Evolutionary conservation across 768 basidiomycete species (phyloP).

Genomic region (Pisolithus sp.): DNA sequence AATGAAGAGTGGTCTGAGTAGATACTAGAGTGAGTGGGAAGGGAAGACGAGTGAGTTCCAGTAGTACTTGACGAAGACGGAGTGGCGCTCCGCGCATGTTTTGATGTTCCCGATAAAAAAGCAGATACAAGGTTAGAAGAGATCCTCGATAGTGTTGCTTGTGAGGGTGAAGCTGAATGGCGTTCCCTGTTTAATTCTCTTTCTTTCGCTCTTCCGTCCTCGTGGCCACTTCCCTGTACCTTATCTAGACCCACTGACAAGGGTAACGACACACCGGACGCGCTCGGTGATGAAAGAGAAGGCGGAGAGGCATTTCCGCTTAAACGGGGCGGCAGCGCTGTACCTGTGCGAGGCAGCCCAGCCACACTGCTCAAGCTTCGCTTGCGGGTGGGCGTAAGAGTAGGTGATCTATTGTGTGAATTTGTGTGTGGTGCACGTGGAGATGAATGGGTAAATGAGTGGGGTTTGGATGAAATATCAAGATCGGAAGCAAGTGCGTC

Average conservation of each 20-base stretch:
- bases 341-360: constrained; percentile 3
- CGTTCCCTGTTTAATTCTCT: not conserved
- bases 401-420: constrained; percentile 7
- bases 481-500: constrained; percentile 33
- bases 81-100: not conserved
- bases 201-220: not conserved
- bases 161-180: constrained; percentile 9
- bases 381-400: not conserved
- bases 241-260: not conserved
- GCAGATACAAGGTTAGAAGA: constrained; percentile 49
- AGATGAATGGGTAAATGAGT: constrained; percentile 4
- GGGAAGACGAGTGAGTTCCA: constrained; percentile 17
- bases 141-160: constrained; percentile 38
- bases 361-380: constrained; percentile 8
- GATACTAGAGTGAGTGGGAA: constrained; percentile 11
- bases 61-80: not conserved
- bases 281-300: constrained; percentile 9
- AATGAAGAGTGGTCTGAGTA: constrained; percentile 4
- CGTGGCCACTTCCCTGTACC: not conserved
- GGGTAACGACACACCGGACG: constrained; percentile 2
- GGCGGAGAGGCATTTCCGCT: constrained; percentile 15
- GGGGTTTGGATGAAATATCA: not conserved
- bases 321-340: constrained; percentile 17
- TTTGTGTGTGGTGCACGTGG: constrained; percentile 6
- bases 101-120: constrained; percentile 14